Base-by-base conservation (phyloP, 2,329 filamentous ascomycete species). In the Phyllosticta capitalensis region DNA sequence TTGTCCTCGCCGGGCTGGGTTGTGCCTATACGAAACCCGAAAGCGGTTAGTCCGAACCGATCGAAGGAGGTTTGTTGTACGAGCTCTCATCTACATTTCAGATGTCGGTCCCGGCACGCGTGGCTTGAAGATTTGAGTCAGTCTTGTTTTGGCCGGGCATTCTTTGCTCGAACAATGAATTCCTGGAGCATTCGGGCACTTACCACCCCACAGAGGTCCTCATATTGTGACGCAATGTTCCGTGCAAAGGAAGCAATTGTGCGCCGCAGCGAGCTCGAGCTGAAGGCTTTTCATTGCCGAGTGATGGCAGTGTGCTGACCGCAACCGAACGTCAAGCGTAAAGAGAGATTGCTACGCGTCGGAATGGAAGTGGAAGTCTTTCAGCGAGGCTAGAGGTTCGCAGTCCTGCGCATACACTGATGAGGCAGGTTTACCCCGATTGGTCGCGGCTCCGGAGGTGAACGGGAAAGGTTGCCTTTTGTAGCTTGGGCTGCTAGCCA, bases 81-180 rank as follows among this genome's bases (percentile, higher is more conserved):
- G 51, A 22, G 14, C 9, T 14, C 10, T 20, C 24, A 33, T 54
- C 56, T 54, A 59, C 56, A 59, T 20, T 50, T 54, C 9, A 59
- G 33, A 19, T 59, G 58, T n/a, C 53, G 52, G 21, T 55, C 52
- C 19, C 45, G 53, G 28, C 58, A 59, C 2, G 24, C 26, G 48
- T 59, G 58, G 58, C 58, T 58, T 6, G 28, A n/a, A 30, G 28
- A 30, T 7, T 9, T n/a, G 48, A 50, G 48, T 50, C 17, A 21
- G 48, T 50, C 17, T 10, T 9, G 48, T 50, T 9, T 50, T 50
- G 7, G 48, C 9, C 20, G 17, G 48, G 48, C 48, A 21, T n/a
- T 50, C 20, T 7, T 50, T n/a, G 1, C 48, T 50, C 48, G 20
- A 50, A 17, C 20, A 3, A 50, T 17, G 5, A 19, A 12, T 30